Evolutionary conservation across 176 grass and related monocot genomes (phyloP), one percentile per base, ranked within the genome.

Genomic region (Zoysia pacifica): DNA sequence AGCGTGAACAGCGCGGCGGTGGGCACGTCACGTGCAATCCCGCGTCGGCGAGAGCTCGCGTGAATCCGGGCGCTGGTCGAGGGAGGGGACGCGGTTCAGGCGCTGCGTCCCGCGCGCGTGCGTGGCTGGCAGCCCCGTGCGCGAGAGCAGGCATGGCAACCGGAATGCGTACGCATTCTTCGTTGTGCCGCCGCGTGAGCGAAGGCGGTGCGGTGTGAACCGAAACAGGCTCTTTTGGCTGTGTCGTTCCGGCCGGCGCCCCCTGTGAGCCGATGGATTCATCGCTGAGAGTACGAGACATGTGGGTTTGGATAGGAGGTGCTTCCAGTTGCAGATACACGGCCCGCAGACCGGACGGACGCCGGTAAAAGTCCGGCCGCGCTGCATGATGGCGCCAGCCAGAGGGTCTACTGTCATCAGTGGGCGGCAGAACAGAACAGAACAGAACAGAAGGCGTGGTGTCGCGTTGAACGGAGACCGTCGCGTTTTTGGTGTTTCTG

Each of bases 271-370:
- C 37, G 19, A 6, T 19, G 18, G n/a, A 16, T 16, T 58, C 53
- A 5, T 58, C 19, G 18, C 55, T 58, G 55, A 1, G 35, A 53
- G 70, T 74, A 18, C 44, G 37, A 53, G 54, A 38, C 75, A 48
- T 76, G 51, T 86, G 76, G 69, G 61, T 15, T 65, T 28, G 74
- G 60, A 36, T 65, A 14, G 74, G 60, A 36, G 62, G 44, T 13
- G 74, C 3, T 28, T 28, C 28, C 28, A 28, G 28, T 28, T 28
- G 28, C 28, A 28, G 28, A 28, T 28, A 28, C 28, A 28, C 28
- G 28, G 28, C 28, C 28, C 28, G 28, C 28, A 28, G 48, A 72
- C 83, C 48, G 0, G 40, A 65, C 74, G 56, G 56, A 3, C 56
- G 56, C 50, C 1, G 48, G 48, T 73, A 38, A 61, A 20, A 41